Percentiles rank a stretch among this genome's conserved stretches.
Conservation (phyloP, 768 basidiomycete species). For the Crepidotus variabilis region DNA sequence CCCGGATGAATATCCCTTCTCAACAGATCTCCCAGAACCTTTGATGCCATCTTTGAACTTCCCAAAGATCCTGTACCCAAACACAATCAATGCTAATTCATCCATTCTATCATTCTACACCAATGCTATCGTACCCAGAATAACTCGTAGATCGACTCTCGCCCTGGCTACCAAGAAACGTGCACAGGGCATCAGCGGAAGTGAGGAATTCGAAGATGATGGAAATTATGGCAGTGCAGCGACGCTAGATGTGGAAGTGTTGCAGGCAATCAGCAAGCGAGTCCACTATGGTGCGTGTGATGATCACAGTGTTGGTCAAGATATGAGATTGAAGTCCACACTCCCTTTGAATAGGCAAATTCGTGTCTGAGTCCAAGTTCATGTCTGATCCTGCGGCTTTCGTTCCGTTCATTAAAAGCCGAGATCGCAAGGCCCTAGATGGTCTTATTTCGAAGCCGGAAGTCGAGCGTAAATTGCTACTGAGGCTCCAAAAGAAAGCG, state of each 20-base stretch:
- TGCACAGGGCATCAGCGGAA: conserved; percentile 59
- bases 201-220: conserved; percentile 82
- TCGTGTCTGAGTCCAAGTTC: conserved; percentile 98
- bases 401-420: conserved; percentile 84
- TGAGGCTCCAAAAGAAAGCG: conserved; percentile 83
- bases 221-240: conserved; percentile 97
- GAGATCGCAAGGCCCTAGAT: conserved; percentile 75
- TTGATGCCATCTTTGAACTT: conserved; percentile 71
- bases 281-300: conserved; percentile 86
- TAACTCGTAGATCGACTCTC: conserved; percentile 71
- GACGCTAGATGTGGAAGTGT: conserved; percentile 90
- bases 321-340: neutral
- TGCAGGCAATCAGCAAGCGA: conserved; percentile 97
- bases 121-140: conserved; percentile 81
- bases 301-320: neutral
- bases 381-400: conserved; percentile 79
- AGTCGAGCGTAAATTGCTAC: conserved; percentile 82
- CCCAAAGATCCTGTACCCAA: conserved; percentile 75
- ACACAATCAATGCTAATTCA: conserved; percentile 81
- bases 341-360: conserved; percentile 70
- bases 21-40: conserved; percentile 72
- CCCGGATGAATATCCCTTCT: conserved; percentile 98
- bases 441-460: conserved; percentile 95
- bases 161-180: conserved; percentile 63
- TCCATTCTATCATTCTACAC: conserved; percentile 91